A percentile compares a stretch with the other conserved stretches of the same genome.
phyloP scores from a whole-genome alignment of 2,329 filamentous ascomycete genomes.

The Zymoseptoria tritici region DNA sequence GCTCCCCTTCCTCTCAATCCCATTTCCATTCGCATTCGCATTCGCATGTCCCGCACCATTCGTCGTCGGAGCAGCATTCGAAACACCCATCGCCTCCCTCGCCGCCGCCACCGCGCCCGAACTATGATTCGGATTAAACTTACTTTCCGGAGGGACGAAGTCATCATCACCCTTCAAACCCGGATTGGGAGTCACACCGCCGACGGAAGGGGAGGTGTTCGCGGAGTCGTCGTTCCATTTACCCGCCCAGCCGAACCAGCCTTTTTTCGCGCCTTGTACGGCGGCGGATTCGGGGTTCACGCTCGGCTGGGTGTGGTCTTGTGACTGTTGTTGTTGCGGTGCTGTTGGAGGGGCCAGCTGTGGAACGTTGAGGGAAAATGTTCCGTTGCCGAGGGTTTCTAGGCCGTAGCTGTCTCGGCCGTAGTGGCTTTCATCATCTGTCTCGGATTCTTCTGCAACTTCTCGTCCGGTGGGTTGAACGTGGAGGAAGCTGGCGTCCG shows the following conservation, averaged over 20 bases:
- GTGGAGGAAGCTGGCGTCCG: not conserved
- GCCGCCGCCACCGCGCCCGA: not conserved
- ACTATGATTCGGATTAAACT: not conserved
- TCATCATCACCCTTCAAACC: not conserved
- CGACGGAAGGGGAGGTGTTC: not conserved
- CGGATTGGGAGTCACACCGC: not conserved
- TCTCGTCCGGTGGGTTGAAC: constrained; percentile 14
- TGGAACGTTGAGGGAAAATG: constrained; percentile 5
- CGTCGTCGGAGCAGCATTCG: constrained; percentile 1
- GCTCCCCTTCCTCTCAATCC: not conserved
- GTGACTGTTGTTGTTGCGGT: too few species aligned
- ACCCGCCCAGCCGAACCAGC: constrained; percentile 21
- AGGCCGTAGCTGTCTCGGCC: constrained; percentile 3
- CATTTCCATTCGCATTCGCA: too few species aligned
- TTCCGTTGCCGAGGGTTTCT: constrained; percentile 7
- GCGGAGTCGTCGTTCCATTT: constrained; percentile 13
- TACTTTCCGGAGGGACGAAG: not conserved
- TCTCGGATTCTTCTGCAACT: constrained; percentile 16
- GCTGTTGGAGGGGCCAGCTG: not conserved
- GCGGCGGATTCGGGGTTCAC: not conserved
- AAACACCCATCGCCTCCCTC: not conserved
- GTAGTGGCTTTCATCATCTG: constrained; percentile 15
- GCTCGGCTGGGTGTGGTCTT: too few species aligned
- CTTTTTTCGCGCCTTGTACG: constrained; percentile 3
- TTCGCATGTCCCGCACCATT: not conserved